Percentiles rank a stretch among this genome's conserved stretches.
These are phyloP conservation scores for Aaosphaeria arxii DNA, from an alignment of 2,329 filamentous ascomycete genomes.

Conservation along the genomic window DNA sequence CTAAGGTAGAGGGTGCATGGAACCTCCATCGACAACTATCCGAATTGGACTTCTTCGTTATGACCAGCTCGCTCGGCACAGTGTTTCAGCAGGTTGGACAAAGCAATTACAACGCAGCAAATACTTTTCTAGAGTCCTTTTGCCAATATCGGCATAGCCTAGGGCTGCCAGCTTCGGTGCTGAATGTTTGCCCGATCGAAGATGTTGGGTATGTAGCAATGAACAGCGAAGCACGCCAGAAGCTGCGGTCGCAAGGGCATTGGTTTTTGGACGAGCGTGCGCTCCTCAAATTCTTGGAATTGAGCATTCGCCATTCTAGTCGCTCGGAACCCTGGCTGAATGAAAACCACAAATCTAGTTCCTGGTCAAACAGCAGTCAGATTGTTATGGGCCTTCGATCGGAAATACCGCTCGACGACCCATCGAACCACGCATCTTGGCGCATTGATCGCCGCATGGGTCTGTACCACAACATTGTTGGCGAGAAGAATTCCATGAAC, in stretches of 20 bases:
- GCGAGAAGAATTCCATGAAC: background rate
- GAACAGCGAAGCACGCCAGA: too few species aligned
- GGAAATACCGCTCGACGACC: slow-evolving; percentile 13
- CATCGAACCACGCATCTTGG: slow-evolving; percentile 14
- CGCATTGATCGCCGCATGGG: slow-evolving; percentile 19
- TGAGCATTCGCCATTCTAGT: too few species aligned
- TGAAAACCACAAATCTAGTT: too few species aligned
- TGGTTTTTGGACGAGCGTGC: too few species aligned
- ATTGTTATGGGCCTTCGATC: slow-evolving; percentile 13
- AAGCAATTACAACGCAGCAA: slow-evolving; percentile 9
- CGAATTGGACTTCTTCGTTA: slow-evolving; percentile 14
- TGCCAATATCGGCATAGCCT: slow-evolving; percentile 33
- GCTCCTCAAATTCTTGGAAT: too few species aligned
- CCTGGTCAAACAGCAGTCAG: too few species aligned
- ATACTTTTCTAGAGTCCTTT: slow-evolving; percentile 40
- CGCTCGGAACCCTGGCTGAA: too few species aligned
- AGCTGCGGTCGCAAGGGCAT: too few species aligned
- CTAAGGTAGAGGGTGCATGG: slow-evolving; percentile 29
- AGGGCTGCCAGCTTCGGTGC: slow-evolving; percentile 36
- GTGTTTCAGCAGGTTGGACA: slow-evolving; percentile 8
- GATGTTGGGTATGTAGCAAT: slow-evolving; percentile 39
- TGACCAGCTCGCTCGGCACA: slow-evolving; percentile 7
- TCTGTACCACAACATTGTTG: slow-evolving; percentile 18
- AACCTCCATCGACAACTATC: slow-evolving; percentile 8
- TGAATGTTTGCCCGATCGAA: slow-evolving; percentile 40